These are phyloP conservation scores for Eimeria brunetti DNA, from an alignment of 169 alveolate species.

Conservation along the genomic window DNA sequence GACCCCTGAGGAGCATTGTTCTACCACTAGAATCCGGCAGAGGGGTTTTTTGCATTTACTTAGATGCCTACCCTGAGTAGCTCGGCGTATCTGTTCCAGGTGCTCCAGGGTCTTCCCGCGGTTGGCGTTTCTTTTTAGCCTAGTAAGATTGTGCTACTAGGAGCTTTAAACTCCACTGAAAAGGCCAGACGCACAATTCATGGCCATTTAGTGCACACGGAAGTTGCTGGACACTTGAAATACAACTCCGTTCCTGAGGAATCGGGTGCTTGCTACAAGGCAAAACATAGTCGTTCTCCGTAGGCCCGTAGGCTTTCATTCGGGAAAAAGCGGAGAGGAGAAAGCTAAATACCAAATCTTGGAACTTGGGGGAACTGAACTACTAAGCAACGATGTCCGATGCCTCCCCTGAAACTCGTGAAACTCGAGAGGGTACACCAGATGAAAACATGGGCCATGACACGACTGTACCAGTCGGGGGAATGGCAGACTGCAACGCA, in stretches of 20 bases:
- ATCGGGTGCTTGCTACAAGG: no score
- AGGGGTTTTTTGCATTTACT: background rate
- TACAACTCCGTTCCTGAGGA: background rate
- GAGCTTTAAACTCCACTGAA: background rate
- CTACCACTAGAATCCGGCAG: background rate
- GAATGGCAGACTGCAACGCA: background rate
- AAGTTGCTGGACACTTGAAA: background rate
- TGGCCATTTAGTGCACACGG: background rate
- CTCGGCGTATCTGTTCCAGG: background rate
- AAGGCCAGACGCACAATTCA: background rate
- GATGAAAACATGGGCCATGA: constrained; percentile 12
- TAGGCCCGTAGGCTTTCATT: background rate
- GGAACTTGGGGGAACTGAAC: background rate
- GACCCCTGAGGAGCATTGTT: background rate
- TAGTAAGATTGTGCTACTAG: background rate
- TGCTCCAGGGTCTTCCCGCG: background rate
- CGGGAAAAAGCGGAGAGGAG: background rate
- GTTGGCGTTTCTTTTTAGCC: background rate
- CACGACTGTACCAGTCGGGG: background rate
- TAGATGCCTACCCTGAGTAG: background rate
- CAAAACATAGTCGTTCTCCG: background rate
- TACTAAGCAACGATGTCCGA: background rate
- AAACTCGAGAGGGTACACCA: background rate
- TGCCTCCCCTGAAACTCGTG: background rate
- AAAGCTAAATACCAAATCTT: background rate